A percentile compares a stretch with the other conserved stretches of the same genome.
Conservation (phyloP, 352 stramenopile genomes). For the Phytophthora vignae region DNA sequence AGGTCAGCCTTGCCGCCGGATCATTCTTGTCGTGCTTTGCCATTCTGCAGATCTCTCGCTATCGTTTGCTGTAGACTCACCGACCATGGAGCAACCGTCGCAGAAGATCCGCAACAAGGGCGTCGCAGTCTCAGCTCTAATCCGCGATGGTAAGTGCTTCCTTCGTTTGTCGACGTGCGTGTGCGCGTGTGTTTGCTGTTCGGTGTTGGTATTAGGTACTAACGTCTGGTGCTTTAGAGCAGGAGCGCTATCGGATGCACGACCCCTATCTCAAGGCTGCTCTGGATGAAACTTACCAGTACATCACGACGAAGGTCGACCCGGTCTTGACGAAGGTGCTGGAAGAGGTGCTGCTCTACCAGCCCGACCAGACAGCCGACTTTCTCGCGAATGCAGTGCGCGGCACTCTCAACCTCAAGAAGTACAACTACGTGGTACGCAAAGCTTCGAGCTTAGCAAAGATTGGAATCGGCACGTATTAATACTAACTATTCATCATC, state of each 20-base stretch:
- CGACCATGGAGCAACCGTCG: conserved; percentile 41
- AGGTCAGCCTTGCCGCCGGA: conserved; percentile 10
- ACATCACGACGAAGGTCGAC: conserved; percentile 74
- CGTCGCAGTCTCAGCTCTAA: conserved; percentile 48
- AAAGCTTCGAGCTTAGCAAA: background rate
- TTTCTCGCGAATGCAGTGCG: conserved; percentile 74
- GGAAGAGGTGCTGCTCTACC: conserved; percentile 76
- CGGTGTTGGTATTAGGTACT: background rate
- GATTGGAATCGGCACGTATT: background rate
- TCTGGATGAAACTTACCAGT: conserved; percentile 73
- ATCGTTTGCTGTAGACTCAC: background rate
- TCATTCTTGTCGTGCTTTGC: conserved; percentile 14
- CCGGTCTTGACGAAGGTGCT: conserved; percentile 67
- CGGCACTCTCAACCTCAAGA: conserved; percentile 73
- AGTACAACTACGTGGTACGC: conserved; percentile 79
- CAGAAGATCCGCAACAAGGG: conserved; percentile 68
- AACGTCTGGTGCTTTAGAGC: conserved; percentile 43
- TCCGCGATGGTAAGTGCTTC: conserved; percentile 55
- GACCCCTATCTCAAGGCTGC: conserved; percentile 57
- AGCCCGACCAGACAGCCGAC: conserved; percentile 75
- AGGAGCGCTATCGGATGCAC: conserved; percentile 64
- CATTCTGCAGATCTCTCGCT: background rate
- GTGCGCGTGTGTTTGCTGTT: background rate
- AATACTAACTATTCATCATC: background rate
- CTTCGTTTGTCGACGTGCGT: too few relatives aligned